Base-by-base conservation (phyloP, 2,329 filamentous ascomycete genomes). In the Cyphellophora attinorum region DNA sequence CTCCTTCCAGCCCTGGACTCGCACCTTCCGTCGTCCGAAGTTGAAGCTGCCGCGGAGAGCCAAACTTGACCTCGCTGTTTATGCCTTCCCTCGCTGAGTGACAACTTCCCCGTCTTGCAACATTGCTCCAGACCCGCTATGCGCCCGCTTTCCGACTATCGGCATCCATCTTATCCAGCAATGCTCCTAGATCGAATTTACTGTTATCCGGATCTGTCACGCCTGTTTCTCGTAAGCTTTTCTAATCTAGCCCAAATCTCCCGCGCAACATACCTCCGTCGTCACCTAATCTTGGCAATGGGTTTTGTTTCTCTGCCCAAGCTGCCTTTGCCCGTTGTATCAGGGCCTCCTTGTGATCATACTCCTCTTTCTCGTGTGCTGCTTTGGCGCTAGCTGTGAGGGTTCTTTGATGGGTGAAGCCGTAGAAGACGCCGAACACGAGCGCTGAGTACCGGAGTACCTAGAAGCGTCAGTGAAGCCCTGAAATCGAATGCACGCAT, bases 371-470 rank as follows among this genome's bases (percentile, higher is more conserved):
- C 53, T 76, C 73, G 52, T 79, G 75, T 50, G 78, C 70, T 43
- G 73, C 65, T 65, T 79, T 82, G 56, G 86, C 77, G 54, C 74
- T 64, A 38, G 82, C 64, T 50, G 68, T 79, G 62, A 98, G 81
- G 44, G 76, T 74, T 57, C 81, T 72, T 70, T 98, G 91, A 71
- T 94, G 89, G 65, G 80, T 84, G 70, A 94, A 78, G 62, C 91
- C 91, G 71, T 98, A 98, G 68, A 94, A 80, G 59, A 96, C 69
- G 60, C 91, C 91, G 56, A 85, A 72, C 57, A 79, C 83, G 50
- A 98, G 83, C 59, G 88, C 88, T 58, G 86, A 89, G 75, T 89
- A 98, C 67, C 91, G 88, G 64, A 96, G 76, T 64, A 98, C 89
- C 91, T 98, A 63, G 34, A 52, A 10, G 14, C 16, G 28, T 48